phyloP scores from a whole-genome alignment of 2,329 filamentous ascomycete genomes.

The Colletotrichum truncatum region DNA sequence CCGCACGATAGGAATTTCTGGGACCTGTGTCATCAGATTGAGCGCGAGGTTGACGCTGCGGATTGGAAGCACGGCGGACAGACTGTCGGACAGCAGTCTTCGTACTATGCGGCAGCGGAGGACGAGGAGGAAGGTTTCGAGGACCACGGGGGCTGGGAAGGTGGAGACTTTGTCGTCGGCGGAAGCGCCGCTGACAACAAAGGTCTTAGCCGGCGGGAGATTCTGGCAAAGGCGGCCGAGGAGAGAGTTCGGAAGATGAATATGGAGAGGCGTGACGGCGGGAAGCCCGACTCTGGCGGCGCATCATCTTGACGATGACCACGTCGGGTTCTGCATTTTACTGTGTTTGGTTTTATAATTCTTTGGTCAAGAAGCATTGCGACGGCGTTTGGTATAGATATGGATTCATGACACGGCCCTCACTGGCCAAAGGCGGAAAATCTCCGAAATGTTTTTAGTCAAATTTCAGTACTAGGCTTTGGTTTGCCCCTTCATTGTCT shows the following conservation, averaged over 20 bases:
- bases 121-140: constrained; percentile 64
- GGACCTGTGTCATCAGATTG: constrained; percentile 87
- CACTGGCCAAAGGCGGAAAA: not conserved
- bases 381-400: constrained; percentile 14
- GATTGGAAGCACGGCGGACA: constrained; percentile 81
- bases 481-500: too few species aligned
- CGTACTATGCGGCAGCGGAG: constrained; percentile 62
- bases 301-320: constrained; percentile 1
- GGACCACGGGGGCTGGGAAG: constrained; percentile 80
- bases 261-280: constrained; percentile 36
- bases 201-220: constrained; percentile 74
- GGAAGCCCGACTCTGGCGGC: constrained; percentile 26
- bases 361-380: constrained; percentile 6
- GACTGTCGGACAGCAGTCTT: constrained; percentile 71
- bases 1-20: constrained; percentile 90
- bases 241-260: constrained; percentile 64
- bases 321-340: not conserved
- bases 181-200: constrained; percentile 56
- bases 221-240: constrained; percentile 79
- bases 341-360: not conserved
- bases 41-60: constrained; percentile 81
- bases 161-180: constrained; percentile 80
- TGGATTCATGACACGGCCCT: not conserved
- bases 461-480: too few species aligned
- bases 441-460: not conserved